These are phyloP conservation scores for Xylaria bambusicola DNA, from an alignment of 495 filamentous ascomycete species.

Conservation along the genomic window DNA sequence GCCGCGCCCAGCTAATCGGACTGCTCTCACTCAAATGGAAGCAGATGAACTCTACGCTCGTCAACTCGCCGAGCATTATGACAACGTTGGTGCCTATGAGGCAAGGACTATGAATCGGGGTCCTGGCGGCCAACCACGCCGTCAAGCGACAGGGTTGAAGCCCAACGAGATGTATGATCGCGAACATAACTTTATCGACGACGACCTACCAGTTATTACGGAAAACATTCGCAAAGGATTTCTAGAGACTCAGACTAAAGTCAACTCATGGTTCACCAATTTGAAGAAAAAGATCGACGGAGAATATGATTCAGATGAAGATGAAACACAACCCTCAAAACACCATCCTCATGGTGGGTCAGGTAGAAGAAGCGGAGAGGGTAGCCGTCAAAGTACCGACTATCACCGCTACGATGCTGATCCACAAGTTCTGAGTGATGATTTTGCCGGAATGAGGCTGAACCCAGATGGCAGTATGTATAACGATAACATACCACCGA, in stretches of 20 bases:
- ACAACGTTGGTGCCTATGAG: slow-evolving; percentile 58
- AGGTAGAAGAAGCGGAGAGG: slow-evolving; percentile 41
- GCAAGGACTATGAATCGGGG: slow-evolving; percentile 49
- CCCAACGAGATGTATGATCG: slow-evolving; percentile 55
- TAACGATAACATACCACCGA: neutral
- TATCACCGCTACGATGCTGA: slow-evolving; percentile 95
- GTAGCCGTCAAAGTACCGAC: slow-evolving; percentile 71
- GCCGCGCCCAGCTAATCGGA: slow-evolving; percentile 64
- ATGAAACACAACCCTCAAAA: slow-evolving; percentile 47
- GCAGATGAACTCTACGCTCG: slow-evolving; percentile 92
- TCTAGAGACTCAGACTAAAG: slow-evolving; percentile 86
- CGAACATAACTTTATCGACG: slow-evolving; percentile 88
- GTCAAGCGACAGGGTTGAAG: slow-evolving; percentile 50
- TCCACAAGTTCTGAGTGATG: slow-evolving; percentile 83
- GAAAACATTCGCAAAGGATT: slow-evolving; percentile 96
- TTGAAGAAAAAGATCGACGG: slow-evolving; percentile 91
- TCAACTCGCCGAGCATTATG: slow-evolving; percentile 89
- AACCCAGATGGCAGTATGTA: slow-evolving; percentile 73
- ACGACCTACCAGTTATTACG: slow-evolving; percentile 90
- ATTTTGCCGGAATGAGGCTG: slow-evolving; percentile 87
- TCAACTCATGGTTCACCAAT: slow-evolving; percentile 89
- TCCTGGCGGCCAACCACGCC: slow-evolving; percentile 33
- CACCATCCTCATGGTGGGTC: slow-evolving; percentile 33
- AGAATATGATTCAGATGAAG: slow-evolving; percentile 64
- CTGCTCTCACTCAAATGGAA: slow-evolving; percentile 76